Evolutionary conservation across 108 stramenopile genomes (phyloP), one percentile per base, ranked within the genome.

Genomic region (Phaeodactylum tricornutum): DNA sequence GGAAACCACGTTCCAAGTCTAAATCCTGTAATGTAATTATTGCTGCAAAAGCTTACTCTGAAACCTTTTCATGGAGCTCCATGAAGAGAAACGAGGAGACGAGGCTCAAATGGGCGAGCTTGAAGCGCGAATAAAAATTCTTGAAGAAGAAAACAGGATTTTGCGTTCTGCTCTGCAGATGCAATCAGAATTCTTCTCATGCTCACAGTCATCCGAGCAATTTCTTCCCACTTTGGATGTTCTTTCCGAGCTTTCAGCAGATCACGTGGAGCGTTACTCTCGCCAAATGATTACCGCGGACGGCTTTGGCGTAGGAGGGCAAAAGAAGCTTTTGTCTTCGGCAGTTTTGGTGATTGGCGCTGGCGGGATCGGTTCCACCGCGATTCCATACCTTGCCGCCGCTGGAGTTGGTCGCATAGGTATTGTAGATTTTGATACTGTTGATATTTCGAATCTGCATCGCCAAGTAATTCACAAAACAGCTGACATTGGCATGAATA

Each of bases 361-460:
- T 17, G 89, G 89, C 23, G 89, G 89, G 23, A 84, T 92, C 37
- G 89, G 83, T 20, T 84, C 84, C 1, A 81, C 89, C 12, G 78
- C 81, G 1, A 55, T 92, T 14, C 46, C 84, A 2, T 92, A 92
- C 47, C 62, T 92, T 17, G 85, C 89, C 8, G 79, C 80, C 15
- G 63, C 67, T 26, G 89, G 89, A 17, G 57, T 95, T 16, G 89
- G 89, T 33, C 51, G 62, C 20, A 56, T 96, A 12, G 75, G 79
- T 7, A 64, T 99, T 42, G 84, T 97, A 14, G 98, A 99, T 55
- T 87, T 86, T 57, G 98, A 99, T 64, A 38, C 39, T 22, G 94
- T 99, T 14, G 98, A 98, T 27, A 64, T 67, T 45, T 79, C 83
- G 40, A 99, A 99, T 72, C 63, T 99, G 35, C 98, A 99, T 61